Base-by-base conservation (phyloP, 2,329 filamentous ascomycete species). In the Colletotrichum sp. region DNA sequence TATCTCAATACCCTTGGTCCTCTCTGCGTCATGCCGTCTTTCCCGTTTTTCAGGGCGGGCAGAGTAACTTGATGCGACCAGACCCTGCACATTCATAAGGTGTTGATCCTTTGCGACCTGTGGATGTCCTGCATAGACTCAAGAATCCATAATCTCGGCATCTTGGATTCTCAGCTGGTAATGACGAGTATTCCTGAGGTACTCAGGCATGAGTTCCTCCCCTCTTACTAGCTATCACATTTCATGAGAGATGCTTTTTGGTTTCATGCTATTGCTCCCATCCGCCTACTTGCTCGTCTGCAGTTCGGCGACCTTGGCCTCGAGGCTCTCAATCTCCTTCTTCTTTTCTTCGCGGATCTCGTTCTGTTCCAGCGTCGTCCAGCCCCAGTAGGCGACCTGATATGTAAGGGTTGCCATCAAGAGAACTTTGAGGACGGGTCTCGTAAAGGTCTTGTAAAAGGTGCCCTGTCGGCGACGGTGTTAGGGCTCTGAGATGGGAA, bases 361-460 rank as follows among this genome's bases (percentile, higher is more conserved):
- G 70, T 95, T 89, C 39, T 90, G 90, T 84, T 96, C 95, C 67
- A 96, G 88, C 84, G 93, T 95, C 48, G 91, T 83, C 95, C 95
- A 97, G 16, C 86, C 86, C 87, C 91, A 95, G 85, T 96, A 96
- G 16, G 90, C 84, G n/a, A 94, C 80, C 84, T 97, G 95, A 83
- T 96, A 97, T 3, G 93, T 94, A 81, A 95, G 92, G 71, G 96
- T 90, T 70, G 95, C 94, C 81, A 94, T 89, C 48, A 96, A 88
- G 78, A 95, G 91, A 70, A 92, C 92, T 85, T 96, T 96, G 69
- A 91, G 89, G 62, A 96, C 88, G 4, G 95, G 94, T 3, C 93
- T 89, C 52, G 92, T 92, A 81, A 95, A 96, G 16, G 91, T 92
- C 81, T 92, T 93, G 88, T 95, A 96, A 86, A 96, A 96, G 63